phyloP scores from a whole-genome alignment of 2,329 filamentous ascomycete genomes.

The Aurifilum marmelostoma region DNA sequence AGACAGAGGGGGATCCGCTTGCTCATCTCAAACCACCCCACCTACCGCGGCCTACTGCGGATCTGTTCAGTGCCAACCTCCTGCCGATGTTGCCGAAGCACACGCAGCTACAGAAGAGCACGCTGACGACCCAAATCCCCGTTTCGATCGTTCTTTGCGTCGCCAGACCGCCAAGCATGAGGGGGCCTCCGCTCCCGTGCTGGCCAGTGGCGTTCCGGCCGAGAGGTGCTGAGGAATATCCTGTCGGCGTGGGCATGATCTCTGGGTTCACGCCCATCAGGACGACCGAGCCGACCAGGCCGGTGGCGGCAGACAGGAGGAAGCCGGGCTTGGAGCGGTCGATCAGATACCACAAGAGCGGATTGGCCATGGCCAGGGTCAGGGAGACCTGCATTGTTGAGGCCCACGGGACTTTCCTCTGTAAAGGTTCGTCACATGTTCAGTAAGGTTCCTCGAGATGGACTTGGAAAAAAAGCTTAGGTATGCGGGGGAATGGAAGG shows the following conservation, averaged over 20 bases:
- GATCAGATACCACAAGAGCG: conserved; percentile 93
- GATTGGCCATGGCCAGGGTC: conserved; percentile 87
- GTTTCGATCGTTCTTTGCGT: conserved; percentile 69
- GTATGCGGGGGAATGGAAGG: neutral
- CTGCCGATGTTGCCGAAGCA: conserved; percentile 97
- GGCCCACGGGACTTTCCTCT: conserved; percentile 91
- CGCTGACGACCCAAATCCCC: conserved; percentile 87
- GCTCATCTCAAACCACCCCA: conserved; percentile 48
- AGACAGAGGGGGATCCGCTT: neutral
- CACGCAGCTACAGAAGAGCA: conserved; percentile 91
- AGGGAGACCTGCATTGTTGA: conserved; percentile 92
- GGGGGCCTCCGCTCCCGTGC: conserved; percentile 31
- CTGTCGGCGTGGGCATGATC: conserved; percentile 71
- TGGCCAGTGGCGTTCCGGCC: conserved; percentile 33
- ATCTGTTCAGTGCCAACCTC: conserved; percentile 64
- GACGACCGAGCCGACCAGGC: conserved; percentile 72
- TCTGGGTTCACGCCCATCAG: conserved; percentile 77
- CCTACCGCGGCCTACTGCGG: conserved; percentile 47
- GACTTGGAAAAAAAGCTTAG: neutral
- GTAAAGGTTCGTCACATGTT: conserved; percentile 18
- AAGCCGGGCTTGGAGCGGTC: conserved; percentile 88
- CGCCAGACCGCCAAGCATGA: conserved; percentile 57
- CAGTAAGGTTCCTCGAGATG: neutral
- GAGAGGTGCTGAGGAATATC: conserved; percentile 39
- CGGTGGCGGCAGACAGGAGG: conserved; percentile 74